Evolutionary conservation across 179 eudicot genomes (phyloP), one percentile per base, ranked within the genome.

Genomic region (Actinidia chinensis): DNA sequence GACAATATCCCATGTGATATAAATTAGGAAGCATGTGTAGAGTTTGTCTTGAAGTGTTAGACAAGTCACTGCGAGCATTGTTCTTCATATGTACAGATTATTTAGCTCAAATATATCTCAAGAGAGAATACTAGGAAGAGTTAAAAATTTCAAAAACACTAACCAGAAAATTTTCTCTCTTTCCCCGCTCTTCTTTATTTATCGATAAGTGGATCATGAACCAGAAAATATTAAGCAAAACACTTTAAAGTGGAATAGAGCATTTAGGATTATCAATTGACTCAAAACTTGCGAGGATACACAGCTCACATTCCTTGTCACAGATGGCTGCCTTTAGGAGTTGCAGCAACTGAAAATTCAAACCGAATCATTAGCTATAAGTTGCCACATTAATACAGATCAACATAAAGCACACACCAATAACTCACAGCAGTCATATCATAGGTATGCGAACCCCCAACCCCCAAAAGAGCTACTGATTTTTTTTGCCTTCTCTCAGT

Each of bases 41-140:
- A 52, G 73, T 40, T 58, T 79, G 64, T 18, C 36, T 51, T 66
- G 55, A 78, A 25, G 54, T 55, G 79, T 71, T 50, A 68, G 63
- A 44, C 51, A 64, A 64, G 60, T 54, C 68, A 33, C 61, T 48
- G 50, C 28, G 60, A 51, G 33, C 17, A 33, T 47, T 25, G 43
- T 51, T 50, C 1, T 58, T 44, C 23, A 76, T 48, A 88, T 98
- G 93, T 88, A 95, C 99, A 95, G 99, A 90, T 95, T 95, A 79
- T 95, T 95, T 78, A 90, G 85, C 91, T 95, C 99, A 83, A 95
- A 95, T 93, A 95, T 33, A 95, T 86, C 46, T 95, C 98, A 54
- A 93, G 92, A 52, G 99, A 95, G 81, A 95, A 95, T 71, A 95
- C 99, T 95, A 44, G 66, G 55, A 64, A 76, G 63, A 71, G 90